A percentile compares a stretch with the other conserved stretches of the same genome.
These are phyloP conservation scores for Penicillium paradoxum DNA, from an alignment of 495 filamentous ascomycete genomes.

Conservation along the genomic window DNA sequence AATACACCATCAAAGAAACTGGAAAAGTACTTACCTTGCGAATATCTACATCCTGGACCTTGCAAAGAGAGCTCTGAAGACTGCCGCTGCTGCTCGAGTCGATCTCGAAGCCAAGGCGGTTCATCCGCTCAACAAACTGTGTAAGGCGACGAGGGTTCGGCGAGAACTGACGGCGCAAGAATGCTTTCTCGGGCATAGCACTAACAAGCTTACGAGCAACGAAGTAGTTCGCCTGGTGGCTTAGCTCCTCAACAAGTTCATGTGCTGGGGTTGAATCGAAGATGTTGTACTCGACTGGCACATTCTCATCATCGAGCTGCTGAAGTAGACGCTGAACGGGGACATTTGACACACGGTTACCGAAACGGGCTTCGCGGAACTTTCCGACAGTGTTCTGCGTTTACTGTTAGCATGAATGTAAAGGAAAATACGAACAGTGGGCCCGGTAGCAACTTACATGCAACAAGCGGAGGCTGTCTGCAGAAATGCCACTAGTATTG, in stretches of 20 bases:
- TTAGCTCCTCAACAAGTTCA: slow-evolving; percentile 91
- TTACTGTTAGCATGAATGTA: background rate
- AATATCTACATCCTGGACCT: slow-evolving; percentile 76
- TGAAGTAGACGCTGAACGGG: slow-evolving; percentile 83
- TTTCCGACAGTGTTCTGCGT: slow-evolving; percentile 68
- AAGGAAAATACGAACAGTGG: background rate
- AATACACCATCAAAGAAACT: background rate
- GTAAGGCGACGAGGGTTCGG: slow-evolving; percentile 86
- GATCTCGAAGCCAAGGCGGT: slow-evolving; percentile 78
- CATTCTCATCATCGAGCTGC: slow-evolving; percentile 97
- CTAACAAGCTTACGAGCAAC: slow-evolving; percentile 78
- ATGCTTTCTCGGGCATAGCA: slow-evolving; percentile 84
- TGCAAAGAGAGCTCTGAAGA: slow-evolving; percentile 89
- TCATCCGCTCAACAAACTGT: slow-evolving; percentile 90
- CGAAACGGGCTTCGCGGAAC: slow-evolving; percentile 81
- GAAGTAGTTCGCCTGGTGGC: slow-evolving; percentile 82
- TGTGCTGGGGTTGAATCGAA: slow-evolving; percentile 86
- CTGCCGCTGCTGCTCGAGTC: slow-evolving; percentile 85
- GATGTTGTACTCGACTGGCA: slow-evolving; percentile 92
- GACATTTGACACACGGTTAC: slow-evolving; percentile 68
- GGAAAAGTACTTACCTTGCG: slow-evolving; percentile 56
- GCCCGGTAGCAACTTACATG: slow-evolving; percentile 50
- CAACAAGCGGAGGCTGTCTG: slow-evolving; percentile 70
- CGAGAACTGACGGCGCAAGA: slow-evolving; percentile 78
- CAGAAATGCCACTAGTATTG: slow-evolving; percentile 53